Percentiles rank a stretch among this genome's conserved stretches.
Conservation (phyloP, 495 filamentous ascomycete genomes). For the Trypethelium eluteriae region DNA sequence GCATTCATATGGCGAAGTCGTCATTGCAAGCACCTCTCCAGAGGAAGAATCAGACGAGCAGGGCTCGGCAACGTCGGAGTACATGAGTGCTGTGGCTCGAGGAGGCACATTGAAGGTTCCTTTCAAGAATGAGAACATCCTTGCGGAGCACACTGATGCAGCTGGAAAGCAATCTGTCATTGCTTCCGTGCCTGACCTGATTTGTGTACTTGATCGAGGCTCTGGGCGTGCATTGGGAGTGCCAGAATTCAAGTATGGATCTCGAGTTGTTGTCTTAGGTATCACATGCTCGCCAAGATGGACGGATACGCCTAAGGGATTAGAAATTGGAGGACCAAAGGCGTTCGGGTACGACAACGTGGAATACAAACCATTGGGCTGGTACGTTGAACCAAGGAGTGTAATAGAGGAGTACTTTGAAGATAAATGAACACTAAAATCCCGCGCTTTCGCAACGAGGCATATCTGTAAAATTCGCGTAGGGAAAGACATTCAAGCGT, state of each 20-base stretch:
- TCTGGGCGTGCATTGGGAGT: constrained; percentile 54
- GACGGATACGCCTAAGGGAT: constrained; percentile 44
- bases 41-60: constrained; percentile 24
- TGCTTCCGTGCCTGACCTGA: constrained; percentile 54
- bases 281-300: constrained; percentile 51
- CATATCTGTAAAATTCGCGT: no score
- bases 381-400: constrained; percentile 43
- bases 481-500: no score
- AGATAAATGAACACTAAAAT: neutral
- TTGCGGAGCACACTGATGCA: constrained; percentile 38
- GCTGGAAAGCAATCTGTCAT: constrained; percentile 42
- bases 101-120: constrained; percentile 46
- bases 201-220: constrained; percentile 52
- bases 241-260: constrained; percentile 54
- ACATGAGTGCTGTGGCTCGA: constrained; percentile 14
- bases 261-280: constrained; percentile 49
- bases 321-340: constrained; percentile 47
- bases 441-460: neutral
- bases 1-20: constrained; percentile 47
- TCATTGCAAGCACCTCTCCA: constrained; percentile 42
- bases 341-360: constrained; percentile 47
- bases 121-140: constrained; percentile 61
- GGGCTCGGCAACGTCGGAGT: constrained; percentile 18
- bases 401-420: constrained; percentile 46
- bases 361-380: constrained; percentile 43